Percentiles rank a stretch among this genome's conserved stretches.
These are phyloP conservation scores for Ogataea dorogensis DNA, from an alignment of 805 yeast genomes.

Conservation along the genomic window DNA sequence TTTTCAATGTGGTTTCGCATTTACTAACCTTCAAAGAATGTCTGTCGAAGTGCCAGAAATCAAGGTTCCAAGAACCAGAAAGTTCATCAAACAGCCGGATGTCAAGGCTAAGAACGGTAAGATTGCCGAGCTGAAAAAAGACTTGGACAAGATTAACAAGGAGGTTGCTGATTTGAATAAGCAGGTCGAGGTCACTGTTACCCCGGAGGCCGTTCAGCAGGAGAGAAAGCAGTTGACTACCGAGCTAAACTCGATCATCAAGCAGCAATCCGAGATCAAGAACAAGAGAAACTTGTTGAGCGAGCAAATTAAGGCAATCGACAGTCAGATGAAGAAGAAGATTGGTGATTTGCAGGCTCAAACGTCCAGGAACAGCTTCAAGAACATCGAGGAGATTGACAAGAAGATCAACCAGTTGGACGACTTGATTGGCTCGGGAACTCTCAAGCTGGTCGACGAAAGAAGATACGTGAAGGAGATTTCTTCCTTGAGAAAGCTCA, in stretches of 20 bases:
- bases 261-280: constrained; percentile 36
- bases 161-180: constrained; percentile 50
- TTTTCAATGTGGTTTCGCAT: too few relatives aligned
- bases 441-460: constrained; percentile 86
- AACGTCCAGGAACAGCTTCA: constrained; percentile 69
- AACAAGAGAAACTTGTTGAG: constrained; percentile 35
- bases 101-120: constrained; percentile 59
- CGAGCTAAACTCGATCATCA: constrained; percentile 43
- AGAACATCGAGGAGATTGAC: constrained; percentile 67
- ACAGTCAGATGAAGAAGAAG: constrained; percentile 69
- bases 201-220: constrained; percentile 51
- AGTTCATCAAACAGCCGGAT: constrained; percentile 74
- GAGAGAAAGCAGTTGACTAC: constrained; percentile 47
- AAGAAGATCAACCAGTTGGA: constrained; percentile 65
- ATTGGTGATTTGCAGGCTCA: constrained; percentile 69
- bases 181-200: constrained; percentile 53
- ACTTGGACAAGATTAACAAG: constrained; percentile 61
- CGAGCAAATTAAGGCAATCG: constrained; percentile 71
- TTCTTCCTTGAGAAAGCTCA: constrained; percentile 74
- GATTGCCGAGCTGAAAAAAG: constrained; percentile 52
- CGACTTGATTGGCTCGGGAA: constrained; percentile 71
- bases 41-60: constrained; percentile 23
- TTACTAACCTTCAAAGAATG: constrained; percentile 14
- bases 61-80: constrained; percentile 36
- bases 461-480: constrained; percentile 82